These are phyloP conservation scores for Pulchroboletus neoregius DNA, from an alignment of 1,284 basidiomycete species.

Conservation along the genomic window DNA sequence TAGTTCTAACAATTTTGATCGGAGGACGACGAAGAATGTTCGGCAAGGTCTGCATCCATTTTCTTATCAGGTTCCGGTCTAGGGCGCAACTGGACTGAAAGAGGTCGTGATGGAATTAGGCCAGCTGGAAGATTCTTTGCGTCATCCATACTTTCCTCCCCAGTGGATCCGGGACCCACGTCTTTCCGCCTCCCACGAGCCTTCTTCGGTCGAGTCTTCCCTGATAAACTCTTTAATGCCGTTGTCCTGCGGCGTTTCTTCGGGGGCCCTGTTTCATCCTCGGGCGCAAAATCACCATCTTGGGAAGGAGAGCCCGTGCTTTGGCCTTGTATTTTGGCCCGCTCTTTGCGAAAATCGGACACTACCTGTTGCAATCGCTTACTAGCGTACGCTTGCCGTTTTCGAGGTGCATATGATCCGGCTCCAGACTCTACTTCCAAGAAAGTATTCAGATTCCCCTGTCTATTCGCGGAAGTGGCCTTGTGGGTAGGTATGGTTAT, in stretches of 20 bases:
- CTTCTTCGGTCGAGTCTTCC: slow-evolving; percentile 6
- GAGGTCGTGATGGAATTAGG: slow-evolving; percentile 20
- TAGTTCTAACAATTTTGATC: slow-evolving; percentile 7
- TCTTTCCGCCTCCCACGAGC: slow-evolving; percentile 10
- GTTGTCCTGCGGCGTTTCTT: slow-evolving; percentile 30
- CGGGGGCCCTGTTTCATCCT: slow-evolving; percentile 23
- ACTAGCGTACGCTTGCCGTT: slow-evolving; percentile 76
- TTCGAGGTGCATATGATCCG: slow-evolving; percentile 70
- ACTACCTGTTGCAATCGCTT: slow-evolving; percentile 91
- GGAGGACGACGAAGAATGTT: slow-evolving; percentile 9
- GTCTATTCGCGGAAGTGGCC: slow-evolving; percentile 64
- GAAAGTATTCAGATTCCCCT: slow-evolving; percentile 66
- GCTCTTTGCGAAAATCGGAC: slow-evolving; percentile 69
- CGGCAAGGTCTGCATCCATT: slow-evolving; percentile 12
- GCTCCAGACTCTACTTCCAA: slow-evolving; percentile 59
- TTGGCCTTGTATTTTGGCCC: slow-evolving; percentile 22
- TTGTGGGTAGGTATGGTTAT: slow-evolving; percentile 30
- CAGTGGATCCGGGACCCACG: neutral
- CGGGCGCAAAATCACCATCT: slow-evolving; percentile 20
- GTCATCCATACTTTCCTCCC: slow-evolving; percentile 29
- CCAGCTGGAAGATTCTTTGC: slow-evolving; percentile 10
- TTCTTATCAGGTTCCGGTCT: slow-evolving; percentile 33
- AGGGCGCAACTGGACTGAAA: slow-evolving; percentile 35
- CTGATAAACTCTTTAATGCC: slow-evolving; percentile 11
- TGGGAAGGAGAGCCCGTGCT: slow-evolving; percentile 8